These are phyloP conservation scores for Kwoniella botswanensis DNA, from an alignment of 768 basidiomycete genomes.

Conservation along the genomic window DNA sequence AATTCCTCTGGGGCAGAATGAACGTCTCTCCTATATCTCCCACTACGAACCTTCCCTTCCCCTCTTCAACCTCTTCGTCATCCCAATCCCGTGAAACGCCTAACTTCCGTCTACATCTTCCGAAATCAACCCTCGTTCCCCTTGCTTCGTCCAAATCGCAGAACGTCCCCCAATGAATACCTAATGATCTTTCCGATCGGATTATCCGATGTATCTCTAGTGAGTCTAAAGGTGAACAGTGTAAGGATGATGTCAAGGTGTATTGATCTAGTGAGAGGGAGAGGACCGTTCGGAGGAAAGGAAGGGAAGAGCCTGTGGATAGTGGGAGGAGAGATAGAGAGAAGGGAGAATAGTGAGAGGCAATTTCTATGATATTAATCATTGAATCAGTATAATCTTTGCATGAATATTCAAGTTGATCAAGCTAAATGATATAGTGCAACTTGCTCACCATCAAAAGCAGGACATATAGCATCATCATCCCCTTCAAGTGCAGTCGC, in stretches of 20 bases:
- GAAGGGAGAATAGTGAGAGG: constrained; percentile 50
- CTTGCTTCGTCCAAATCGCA: constrained; percentile 48
- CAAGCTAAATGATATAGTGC: not conserved
- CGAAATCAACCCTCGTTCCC: constrained; percentile 52
- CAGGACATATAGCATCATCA: constrained; percentile 53
- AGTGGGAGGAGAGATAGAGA: constrained; percentile 51
- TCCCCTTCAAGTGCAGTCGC: constrained; percentile 50
- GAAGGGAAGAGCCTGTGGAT: constrained; percentile 56
- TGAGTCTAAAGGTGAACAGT: constrained; percentile 48
- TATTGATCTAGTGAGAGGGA: constrained; percentile 58
- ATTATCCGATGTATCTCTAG: constrained; percentile 47
- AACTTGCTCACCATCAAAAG: constrained; percentile 46
- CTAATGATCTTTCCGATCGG: constrained; percentile 33
- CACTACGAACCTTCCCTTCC: constrained; percentile 40
- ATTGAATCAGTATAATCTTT: not conserved
- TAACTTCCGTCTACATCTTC: constrained; percentile 32
- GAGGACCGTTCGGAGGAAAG: constrained; percentile 53
- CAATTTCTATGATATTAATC: constrained; percentile 46
- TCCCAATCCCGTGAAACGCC: constrained; percentile 35
- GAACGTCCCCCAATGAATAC: constrained; percentile 55
- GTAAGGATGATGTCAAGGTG: constrained; percentile 51
- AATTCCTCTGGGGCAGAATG: constrained; percentile 24
- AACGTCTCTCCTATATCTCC: constrained; percentile 48
- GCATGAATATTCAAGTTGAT: not conserved
- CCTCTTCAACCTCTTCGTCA: constrained; percentile 22